phyloP scores from a whole-genome alignment of 139 green algal genomes.

The Ostreobium quekettii region DNA sequence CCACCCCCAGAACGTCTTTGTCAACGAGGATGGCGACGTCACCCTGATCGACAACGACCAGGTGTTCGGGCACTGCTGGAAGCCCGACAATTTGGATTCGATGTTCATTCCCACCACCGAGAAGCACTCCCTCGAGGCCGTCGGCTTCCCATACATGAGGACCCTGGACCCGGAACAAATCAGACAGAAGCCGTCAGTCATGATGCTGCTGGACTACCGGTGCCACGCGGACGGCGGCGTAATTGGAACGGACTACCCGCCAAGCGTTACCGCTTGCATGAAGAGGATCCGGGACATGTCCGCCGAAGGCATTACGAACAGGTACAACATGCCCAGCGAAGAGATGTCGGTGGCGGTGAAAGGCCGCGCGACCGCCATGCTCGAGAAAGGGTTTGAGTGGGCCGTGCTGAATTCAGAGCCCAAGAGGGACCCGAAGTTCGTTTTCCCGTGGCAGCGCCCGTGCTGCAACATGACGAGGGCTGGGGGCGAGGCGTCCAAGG shows the following conservation, averaged over 20 bases:
- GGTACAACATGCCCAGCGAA: not conserved
- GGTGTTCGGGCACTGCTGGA: constrained; percentile 28
- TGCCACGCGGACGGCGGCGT: not conserved
- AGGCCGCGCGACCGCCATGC: not conserved
- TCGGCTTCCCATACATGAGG: constrained; percentile 23
- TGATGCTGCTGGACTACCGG: constrained; percentile 8
- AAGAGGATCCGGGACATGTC: constrained; percentile 6
- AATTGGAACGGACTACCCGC: constrained; percentile 3
- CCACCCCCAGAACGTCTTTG: constrained; percentile 54
- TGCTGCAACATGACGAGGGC: too few relatives aligned
- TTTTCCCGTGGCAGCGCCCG: too few relatives aligned
- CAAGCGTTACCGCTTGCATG: not conserved
- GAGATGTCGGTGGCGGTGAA: not conserved
- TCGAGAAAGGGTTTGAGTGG: constrained; percentile 11
- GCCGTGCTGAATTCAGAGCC: constrained; percentile 8
- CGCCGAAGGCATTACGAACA: not conserved
- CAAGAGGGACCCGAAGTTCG: too few relatives aligned
- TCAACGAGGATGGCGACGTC: constrained; percentile 36
- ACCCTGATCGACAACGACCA: constrained; percentile 56
- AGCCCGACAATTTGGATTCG: constrained; percentile 31
- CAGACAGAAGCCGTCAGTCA: not conserved
- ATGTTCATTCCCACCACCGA: constrained; percentile 46
- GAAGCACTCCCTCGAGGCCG: constrained; percentile 41
- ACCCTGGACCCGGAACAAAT: not conserved
- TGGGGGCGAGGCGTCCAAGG: too few relatives aligned